Evolutionary conservation across 192 early-diverging fungal genomes (phyloP).

Genomic region (Coemansia sp.): DNA sequence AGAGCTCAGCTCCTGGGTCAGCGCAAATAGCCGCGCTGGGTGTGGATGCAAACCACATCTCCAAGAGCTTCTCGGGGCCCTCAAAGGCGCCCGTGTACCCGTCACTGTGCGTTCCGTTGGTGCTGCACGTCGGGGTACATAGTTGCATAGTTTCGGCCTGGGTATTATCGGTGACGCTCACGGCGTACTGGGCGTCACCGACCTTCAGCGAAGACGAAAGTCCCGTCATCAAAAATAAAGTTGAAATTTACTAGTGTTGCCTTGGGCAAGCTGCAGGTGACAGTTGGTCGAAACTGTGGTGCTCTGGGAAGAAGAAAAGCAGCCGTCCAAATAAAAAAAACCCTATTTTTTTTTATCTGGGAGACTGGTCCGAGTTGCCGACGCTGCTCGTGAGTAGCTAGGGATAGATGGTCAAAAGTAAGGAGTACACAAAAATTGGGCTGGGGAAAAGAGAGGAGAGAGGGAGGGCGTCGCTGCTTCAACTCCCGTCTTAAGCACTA

Average conservation of each 20-base stretch:
- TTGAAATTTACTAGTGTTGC: too few species aligned
- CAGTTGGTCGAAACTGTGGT: not conserved
- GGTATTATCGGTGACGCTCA: conserved; percentile 54
- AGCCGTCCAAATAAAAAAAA: not conserved
- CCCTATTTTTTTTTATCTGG: not conserved
- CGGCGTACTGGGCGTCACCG: conserved; percentile 52
- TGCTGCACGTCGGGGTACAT: conserved; percentile 47
- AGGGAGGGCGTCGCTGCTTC: not conserved
- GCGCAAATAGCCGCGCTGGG: conserved; percentile 17
- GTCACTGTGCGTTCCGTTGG: conserved; percentile 50
- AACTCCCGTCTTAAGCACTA: not conserved
- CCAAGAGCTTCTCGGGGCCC: conserved; percentile 97
- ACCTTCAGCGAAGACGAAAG: conserved; percentile 42
- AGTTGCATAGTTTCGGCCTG: conserved; percentile 38
- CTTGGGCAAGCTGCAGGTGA: not conserved
- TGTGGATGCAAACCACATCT: conserved; percentile 85
- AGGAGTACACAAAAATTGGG: not conserved
- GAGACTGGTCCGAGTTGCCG: conserved; percentile 1
- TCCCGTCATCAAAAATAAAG: conserved; percentile 14
- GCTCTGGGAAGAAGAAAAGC: not conserved
- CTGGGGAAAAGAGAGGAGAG: not conserved
- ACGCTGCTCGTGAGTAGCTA: not conserved
- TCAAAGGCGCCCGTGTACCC: conserved; percentile 76
- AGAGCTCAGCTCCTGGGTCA: conserved; percentile 11
- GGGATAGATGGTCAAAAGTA: not conserved